Evolutionary conservation across 305 asterid species (phyloP).

Genomic region (Rubia peregrina): DNA sequence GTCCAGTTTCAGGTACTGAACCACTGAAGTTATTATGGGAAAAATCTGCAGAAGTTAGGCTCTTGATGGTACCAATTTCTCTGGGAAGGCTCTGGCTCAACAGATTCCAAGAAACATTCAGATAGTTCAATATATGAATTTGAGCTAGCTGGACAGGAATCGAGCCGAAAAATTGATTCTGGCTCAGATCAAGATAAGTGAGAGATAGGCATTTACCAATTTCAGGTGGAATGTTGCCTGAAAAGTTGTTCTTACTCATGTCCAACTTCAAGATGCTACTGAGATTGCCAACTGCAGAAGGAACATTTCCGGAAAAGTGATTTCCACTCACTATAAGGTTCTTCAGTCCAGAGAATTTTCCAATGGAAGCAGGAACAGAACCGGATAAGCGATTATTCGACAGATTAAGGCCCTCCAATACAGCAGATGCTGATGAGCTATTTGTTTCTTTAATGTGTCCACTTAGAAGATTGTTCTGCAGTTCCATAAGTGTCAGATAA

Average conservation of each 20-base stretch:
- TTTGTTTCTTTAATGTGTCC: slow-evolving; percentile 37
- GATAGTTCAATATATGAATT: slow-evolving; percentile 33
- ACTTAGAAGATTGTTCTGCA: slow-evolving; percentile 47
- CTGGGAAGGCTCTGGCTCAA: slow-evolving; percentile 32
- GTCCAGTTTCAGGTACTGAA: slow-evolving; percentile 38
- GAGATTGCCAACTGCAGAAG: slow-evolving; percentile 46
- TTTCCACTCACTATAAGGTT: slow-evolving; percentile 48
- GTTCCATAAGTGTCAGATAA: slow-evolving; percentile 42
- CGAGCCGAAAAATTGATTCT: slow-evolving; percentile 27
- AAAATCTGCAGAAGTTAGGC: slow-evolving; percentile 43
- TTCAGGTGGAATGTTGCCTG: slow-evolving; percentile 40
- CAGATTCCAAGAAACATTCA: slow-evolving; percentile 42
- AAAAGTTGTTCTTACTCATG: slow-evolving; percentile 41
- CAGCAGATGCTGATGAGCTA: slow-evolving; percentile 20
- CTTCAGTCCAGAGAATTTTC: slow-evolving; percentile 40
- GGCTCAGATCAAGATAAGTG: slow-evolving; percentile 49
- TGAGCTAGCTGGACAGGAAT: slow-evolving; percentile 36
- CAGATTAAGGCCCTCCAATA: slow-evolving; percentile 47
- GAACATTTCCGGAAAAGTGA: slow-evolving; percentile 43
- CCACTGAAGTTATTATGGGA: slow-evolving; percentile 41
- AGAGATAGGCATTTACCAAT: slow-evolving; percentile 37
- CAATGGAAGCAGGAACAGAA: slow-evolving; percentile 40
- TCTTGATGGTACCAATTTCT: slow-evolving; percentile 35
- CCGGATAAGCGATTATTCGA: slow-evolving; percentile 48
- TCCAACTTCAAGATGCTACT: slow-evolving; percentile 48